phyloP scores from a whole-genome alignment of 2,329 filamentous ascomycete species.

The Coniochaeta sp. region DNA sequence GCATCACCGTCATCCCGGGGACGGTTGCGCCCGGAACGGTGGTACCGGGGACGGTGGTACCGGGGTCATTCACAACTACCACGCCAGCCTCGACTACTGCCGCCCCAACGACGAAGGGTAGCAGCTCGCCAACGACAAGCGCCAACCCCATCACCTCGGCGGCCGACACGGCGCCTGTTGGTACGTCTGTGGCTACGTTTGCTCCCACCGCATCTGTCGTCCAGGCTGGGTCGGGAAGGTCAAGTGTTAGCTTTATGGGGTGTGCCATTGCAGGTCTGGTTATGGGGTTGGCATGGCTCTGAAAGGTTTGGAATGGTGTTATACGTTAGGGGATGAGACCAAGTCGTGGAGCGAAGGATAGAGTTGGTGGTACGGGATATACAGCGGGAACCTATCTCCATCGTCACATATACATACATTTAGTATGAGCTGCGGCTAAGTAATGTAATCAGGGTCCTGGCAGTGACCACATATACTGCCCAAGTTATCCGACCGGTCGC shows the following conservation, averaged over 20 bases:
- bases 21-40: not conserved
- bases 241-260: not conserved
- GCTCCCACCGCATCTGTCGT: not conserved
- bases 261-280: not conserved
- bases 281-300: not conserved
- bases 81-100: not conserved
- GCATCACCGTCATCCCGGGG: conserved; percentile 3
- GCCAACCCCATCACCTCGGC: not conserved
- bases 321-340: too few relatives aligned
- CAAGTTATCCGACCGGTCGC: not conserved
- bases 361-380: not conserved
- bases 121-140: not conserved
- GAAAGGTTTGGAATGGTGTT: not conserved
- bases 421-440: not conserved
- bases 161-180: not conserved
- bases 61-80: not conserved
- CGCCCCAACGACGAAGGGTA: not conserved
- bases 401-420: not conserved
- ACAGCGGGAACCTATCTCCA: not conserved
- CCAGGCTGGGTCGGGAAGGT: not conserved
- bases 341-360: not conserved
- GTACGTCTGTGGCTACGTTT: not conserved
- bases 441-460: not conserved
- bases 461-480: not conserved
- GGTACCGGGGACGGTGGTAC: not conserved